These are phyloP conservation scores for Stephania cephalantha DNA, from an alignment of 164 flowering plant species.

Conservation along the genomic window DNA sequence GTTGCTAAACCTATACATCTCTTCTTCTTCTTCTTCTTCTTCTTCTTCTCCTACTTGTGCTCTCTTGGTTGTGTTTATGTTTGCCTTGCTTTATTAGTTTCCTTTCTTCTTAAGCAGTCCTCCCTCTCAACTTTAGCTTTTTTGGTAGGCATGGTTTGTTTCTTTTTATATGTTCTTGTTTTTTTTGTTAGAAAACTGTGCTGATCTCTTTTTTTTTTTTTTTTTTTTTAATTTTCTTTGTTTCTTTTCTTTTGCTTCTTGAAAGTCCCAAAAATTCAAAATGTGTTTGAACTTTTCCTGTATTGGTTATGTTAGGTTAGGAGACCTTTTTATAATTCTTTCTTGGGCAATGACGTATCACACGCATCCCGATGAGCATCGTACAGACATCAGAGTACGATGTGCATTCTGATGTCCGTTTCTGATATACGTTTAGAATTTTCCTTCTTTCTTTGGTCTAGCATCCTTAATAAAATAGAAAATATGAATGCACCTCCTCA, in stretches of 20 bases:
- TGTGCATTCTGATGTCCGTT: no score
- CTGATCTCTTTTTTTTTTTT: conserved; percentile 1
- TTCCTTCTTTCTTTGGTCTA: neutral
- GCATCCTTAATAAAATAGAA: neutral
- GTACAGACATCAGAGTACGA: no score
- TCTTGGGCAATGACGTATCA: no score
- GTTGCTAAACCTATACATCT: conserved; percentile 78
- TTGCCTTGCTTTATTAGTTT: conserved; percentile 1
- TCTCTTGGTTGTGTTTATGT: neutral
- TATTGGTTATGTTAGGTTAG: neutral
- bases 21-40: conserved; percentile 8
- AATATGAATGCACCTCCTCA: neutral
- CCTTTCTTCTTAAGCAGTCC: conserved; percentile 1
- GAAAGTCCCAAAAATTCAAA: conserved; percentile 1
- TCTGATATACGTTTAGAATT: no score
- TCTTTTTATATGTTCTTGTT: neutral
- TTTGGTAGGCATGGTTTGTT: conserved; percentile 2
- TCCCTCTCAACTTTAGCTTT: conserved; percentile 3
- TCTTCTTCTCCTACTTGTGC: conserved; percentile 1
- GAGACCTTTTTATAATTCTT: neutral
- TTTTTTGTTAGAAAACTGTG: neutral
- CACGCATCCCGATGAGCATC: no score
- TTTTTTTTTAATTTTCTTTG: neutral
- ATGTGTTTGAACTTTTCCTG: neutral
- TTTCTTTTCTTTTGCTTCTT: conserved; percentile 2